A percentile compares a stretch with the other conserved stretches of the same genome.
Evolutionary conservation across 2,329 filamentous ascomycete species (phyloP).

Genomic region (Amauroascus niger): DNA sequence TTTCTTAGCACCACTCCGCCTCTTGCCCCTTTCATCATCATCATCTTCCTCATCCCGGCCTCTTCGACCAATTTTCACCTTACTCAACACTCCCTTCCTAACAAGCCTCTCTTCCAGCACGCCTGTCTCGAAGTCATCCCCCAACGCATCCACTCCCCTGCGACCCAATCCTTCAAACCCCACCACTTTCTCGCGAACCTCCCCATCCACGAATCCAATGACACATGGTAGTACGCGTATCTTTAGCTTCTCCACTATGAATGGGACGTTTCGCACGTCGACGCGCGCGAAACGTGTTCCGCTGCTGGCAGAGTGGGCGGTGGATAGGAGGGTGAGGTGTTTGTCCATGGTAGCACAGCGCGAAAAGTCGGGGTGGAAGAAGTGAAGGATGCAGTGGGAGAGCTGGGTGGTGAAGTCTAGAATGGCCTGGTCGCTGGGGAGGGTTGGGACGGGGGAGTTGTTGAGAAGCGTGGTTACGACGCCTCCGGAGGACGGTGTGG

Average conservation of each 20-base stretch:
- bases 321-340: slow-evolving; percentile 42
- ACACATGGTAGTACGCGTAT: slow-evolving; percentile 41
- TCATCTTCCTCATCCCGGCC: slow-evolving; percentile 17
- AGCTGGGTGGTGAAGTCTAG: slow-evolving; percentile 52
- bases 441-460: slow-evolving; percentile 29
- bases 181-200: slow-evolving; percentile 37
- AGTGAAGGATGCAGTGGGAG: slow-evolving; percentile 52
- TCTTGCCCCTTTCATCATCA: slow-evolving; percentile 15
- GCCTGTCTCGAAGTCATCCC: slow-evolving; percentile 32
- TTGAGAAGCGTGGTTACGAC: slow-evolving; percentile 19
- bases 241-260: slow-evolving; percentile 40
- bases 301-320: slow-evolving; percentile 25
- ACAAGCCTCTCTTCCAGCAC: slow-evolving; percentile 38
- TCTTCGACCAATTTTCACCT: slow-evolving; percentile 27
- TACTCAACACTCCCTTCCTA: slow-evolving; percentile 30
- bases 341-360: slow-evolving; percentile 54
- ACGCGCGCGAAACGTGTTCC: slow-evolving; percentile 39
- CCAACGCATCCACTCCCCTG: slow-evolving; percentile 29
- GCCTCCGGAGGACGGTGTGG: slow-evolving; percentile 16
- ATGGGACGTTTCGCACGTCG: slow-evolving; percentile 39
- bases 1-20: slow-evolving; percentile 18
- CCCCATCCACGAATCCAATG: slow-evolving; percentile 41
- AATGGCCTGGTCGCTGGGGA: slow-evolving; percentile 46
- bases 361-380: slow-evolving; percentile 55
- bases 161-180: slow-evolving; percentile 41